Base-by-base conservation (phyloP, 495 filamentous ascomycete genomes). In the Cercophora newfieldiana region DNA sequence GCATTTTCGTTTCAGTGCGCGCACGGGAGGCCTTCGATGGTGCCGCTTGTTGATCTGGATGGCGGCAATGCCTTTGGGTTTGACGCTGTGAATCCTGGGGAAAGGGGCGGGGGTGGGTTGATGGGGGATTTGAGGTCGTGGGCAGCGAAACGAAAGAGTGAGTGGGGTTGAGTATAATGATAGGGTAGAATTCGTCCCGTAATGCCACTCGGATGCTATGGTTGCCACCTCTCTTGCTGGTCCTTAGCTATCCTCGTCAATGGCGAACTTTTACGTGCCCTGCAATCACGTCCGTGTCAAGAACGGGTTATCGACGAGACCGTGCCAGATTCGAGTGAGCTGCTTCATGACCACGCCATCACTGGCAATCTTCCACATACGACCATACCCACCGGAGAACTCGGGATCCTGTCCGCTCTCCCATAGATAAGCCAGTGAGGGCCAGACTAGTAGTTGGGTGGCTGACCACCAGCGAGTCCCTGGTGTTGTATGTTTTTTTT, bases 1-100 rank as follows among this genome's bases (percentile, higher is more conserved):
- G 87, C 81, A 1, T 95, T 98, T 71, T 95, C 96, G 6, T 98
- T 97, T 69, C 91, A 94, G 71, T 99, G 95, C 75, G 95, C 91
- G 19, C 93, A 93, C 81, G 93, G 91, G 30, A 86, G 91, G 67
- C 89, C 90, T 22, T 88, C 87, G 26, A 89, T 94, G 86, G 82
- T 92, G 10, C 91, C 91, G 4, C 71, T 93, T 22, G 79, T 92
- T 7, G 86, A 90, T 68, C 50, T 91, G 28, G 60, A 47, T 31
- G 80, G 80, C 8, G 53, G 51, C 18, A 58, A 29, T 25, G 44
- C 12, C 10, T 7, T 67, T 18, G 65, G 60, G 19, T 28, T 55
- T 6, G 61, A 16, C 4, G 49, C 18, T n/a, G 7, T 5, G 16
- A 5, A 4, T 7, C 7, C 18, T 25, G 7, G 48, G n/a, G 19